Percentiles rank a stretch among this genome's conserved stretches.
phyloP scores from a whole-genome alignment of 805 yeast genomes.

The Schizosaccharomyces osmophilus region DNA sequence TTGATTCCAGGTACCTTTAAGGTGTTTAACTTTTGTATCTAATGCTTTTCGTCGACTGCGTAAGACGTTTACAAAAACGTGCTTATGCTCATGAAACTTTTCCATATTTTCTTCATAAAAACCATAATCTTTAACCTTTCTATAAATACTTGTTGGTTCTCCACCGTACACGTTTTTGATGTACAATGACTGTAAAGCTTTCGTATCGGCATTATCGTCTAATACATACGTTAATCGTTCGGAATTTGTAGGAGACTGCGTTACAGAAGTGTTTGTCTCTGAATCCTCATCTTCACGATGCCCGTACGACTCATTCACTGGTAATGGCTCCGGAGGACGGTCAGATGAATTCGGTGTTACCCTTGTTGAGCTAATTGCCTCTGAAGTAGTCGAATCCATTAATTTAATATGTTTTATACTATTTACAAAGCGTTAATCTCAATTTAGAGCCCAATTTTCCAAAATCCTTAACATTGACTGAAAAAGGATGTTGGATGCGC shows the following conservation, averaged over 20 bases:
- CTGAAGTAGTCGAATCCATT: not conserved
- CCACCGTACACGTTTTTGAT: not conserved
- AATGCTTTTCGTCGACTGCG: not conserved
- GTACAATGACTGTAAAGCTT: not conserved
- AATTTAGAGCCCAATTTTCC: no score
- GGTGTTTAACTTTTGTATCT: not conserved
- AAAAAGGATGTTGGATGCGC: no score
- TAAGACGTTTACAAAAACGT: not conserved
- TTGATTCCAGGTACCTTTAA: not conserved
- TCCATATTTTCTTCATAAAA: not conserved
- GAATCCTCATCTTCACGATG: not conserved
- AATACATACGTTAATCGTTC: not conserved
- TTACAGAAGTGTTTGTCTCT: not conserved
- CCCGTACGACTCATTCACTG: not conserved
- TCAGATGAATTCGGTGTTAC: not conserved
- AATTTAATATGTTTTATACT: no score
- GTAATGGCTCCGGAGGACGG: not conserved
- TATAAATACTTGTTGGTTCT: not conserved
- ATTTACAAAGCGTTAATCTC: no score
- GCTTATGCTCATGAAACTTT: not conserved
- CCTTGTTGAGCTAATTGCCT: not conserved
- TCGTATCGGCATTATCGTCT: not conserved
- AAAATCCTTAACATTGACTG: no score
- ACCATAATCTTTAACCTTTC: not conserved
- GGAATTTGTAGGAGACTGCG: not conserved